Conservation (phyloP, 371 early-diverging fungal species). For the Massospora cicadina region DNA sequence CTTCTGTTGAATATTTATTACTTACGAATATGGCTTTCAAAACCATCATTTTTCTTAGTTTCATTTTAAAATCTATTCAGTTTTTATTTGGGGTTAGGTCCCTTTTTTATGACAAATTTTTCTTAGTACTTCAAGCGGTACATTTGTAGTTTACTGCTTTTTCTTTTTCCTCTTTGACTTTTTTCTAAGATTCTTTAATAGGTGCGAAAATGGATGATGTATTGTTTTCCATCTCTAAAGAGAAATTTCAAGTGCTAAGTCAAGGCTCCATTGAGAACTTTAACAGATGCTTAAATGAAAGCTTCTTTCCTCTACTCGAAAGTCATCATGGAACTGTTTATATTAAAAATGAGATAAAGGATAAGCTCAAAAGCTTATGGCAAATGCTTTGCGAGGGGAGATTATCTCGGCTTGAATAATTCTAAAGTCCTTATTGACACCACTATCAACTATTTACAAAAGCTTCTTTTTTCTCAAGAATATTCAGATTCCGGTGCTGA, state of each 20-base stretch:
- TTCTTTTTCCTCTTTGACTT: too few relatives aligned
- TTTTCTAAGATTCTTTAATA: too few relatives aligned
- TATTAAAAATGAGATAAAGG: background rate
- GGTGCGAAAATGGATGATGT: background rate
- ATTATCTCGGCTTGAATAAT: background rate
- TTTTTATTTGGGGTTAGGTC: too few relatives aligned
- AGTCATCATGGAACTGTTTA: background rate
- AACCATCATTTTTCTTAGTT: too few relatives aligned
- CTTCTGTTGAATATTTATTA: too few relatives aligned
- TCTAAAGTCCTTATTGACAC: background rate
- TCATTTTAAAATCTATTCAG: too few relatives aligned
- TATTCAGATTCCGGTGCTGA: background rate
- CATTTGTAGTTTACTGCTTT: too few relatives aligned
- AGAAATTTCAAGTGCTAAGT: background rate
- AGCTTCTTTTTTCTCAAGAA: background rate
- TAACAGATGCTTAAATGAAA: background rate
- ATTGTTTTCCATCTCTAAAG: background rate
- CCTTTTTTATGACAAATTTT: too few relatives aligned
- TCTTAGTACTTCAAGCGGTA: too few relatives aligned
- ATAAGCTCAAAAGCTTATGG: background rate
- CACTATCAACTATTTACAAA: background rate
- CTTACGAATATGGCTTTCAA: too few relatives aligned
- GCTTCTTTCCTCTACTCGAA: background rate
- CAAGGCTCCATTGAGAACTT: background rate
- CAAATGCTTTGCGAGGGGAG: background rate